Conservation (phyloP, 768 basidiomycete species). For the Phylloporus arenicola region DNA sequence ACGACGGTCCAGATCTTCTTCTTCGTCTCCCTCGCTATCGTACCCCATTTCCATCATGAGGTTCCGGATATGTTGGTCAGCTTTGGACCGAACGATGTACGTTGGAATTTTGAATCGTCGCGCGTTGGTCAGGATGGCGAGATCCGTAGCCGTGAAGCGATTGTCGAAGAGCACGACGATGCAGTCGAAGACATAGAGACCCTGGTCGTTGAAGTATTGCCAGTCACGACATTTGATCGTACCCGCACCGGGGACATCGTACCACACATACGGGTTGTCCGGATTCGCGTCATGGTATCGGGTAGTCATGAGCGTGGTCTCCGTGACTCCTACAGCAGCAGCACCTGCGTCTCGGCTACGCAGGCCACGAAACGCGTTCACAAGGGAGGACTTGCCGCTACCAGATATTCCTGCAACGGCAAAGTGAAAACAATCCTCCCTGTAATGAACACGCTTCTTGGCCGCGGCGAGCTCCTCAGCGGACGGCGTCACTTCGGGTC, state of each 20-base stretch:
- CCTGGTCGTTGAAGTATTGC: slow-evolving; percentile 22
- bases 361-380: slow-evolving; percentile 34
- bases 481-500: slow-evolving; percentile 16
- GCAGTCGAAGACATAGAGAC: slow-evolving; percentile 23
- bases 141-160: slow-evolving; percentile 20
- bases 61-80: slow-evolving; percentile 19
- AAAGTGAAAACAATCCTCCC: slow-evolving; percentile 29
- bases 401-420: slow-evolving; percentile 32
- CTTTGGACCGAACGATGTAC: slow-evolving; percentile 21
- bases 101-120: slow-evolving; percentile 16
- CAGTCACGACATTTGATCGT: slow-evolving; percentile 16
- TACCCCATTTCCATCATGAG: slow-evolving; percentile 17
- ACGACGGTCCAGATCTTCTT: slow-evolving; percentile 5
- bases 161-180: slow-evolving; percentile 20
- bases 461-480: slow-evolving; percentile 6
- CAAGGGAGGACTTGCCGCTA: slow-evolving; percentile 35
- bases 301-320: slow-evolving; percentile 14
- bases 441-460: slow-evolving; percentile 20
- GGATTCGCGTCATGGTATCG: slow-evolving; percentile 15
- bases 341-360: slow-evolving; percentile 12
- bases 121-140: slow-evolving; percentile 16
- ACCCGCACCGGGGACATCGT: slow-evolving; percentile 21
- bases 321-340: slow-evolving; percentile 16
- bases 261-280: slow-evolving; percentile 17
- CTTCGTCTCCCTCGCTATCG: slow-evolving; percentile 16